Evolutionary conservation across 2,329 filamentous ascomycete species (phyloP).

Genomic region (Cladosporium sp.): DNA sequence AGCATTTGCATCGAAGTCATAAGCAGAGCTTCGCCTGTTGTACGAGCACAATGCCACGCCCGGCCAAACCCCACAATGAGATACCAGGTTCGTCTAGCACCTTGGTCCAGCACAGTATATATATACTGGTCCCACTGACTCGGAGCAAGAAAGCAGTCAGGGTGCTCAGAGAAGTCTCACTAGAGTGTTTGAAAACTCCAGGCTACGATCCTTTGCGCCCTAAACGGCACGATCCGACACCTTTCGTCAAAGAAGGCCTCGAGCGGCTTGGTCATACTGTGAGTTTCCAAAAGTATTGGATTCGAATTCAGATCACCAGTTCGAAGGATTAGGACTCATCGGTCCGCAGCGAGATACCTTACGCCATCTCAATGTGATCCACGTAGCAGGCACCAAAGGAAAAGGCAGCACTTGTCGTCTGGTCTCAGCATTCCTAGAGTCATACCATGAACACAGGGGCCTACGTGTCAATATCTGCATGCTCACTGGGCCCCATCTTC

Average conservation of each 20-base stretch:
- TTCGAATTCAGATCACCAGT: neutral
- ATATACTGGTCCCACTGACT: neutral
- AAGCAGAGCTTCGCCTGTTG: too few relatives aligned
- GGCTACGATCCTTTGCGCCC: neutral
- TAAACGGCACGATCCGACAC: neutral
- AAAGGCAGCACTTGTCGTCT: constrained; percentile 88
- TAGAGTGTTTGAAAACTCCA: neutral
- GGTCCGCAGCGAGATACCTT: constrained; percentile 56
- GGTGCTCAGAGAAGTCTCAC: neutral
- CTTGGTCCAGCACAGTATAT: neutral
- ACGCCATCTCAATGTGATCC: constrained; percentile 62
- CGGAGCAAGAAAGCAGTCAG: neutral
- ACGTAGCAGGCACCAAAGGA: constrained; percentile 90
- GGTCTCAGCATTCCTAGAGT: constrained; percentile 28
- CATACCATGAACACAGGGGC: neutral
- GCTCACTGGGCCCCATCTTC: constrained; percentile 69
- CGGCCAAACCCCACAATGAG: neutral
- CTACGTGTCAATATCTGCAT: neutral
- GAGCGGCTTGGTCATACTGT: neutral
- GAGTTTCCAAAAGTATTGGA: neutral
- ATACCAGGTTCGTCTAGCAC: neutral
- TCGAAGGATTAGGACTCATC: neutral
- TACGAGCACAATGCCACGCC: too few relatives aligned
- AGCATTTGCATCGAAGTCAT: too few relatives aligned
- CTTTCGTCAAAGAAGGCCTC: neutral